Percentiles rank a stretch among this genome's conserved stretches.
phyloP scores from a whole-genome alignment of 2,329 filamentous ascomycete genomes.

The Pyricularia sp. region DNA sequence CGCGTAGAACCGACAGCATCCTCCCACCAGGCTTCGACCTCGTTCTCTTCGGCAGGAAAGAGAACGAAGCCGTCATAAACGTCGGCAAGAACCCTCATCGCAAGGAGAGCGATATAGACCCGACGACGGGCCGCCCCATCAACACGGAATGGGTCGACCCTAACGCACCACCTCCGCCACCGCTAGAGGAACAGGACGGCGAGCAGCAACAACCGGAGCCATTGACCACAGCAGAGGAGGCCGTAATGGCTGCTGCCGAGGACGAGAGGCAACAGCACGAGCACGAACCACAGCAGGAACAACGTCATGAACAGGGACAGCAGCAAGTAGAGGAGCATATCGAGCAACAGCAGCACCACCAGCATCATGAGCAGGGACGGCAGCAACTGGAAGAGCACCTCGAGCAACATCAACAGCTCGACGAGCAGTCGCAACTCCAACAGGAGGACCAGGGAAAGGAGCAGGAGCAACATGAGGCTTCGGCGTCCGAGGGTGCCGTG shows the following conservation, averaged over 20 bases:
- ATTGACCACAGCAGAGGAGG: not conserved
- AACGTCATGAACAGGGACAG: not conserved
- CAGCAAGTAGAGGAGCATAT: not conserved
- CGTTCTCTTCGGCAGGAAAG: constrained; percentile 37
- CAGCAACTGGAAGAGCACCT: not conserved
- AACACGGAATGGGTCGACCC: not conserved
- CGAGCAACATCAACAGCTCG: not conserved
- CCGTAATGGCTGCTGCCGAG: not conserved
- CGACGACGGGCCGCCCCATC: not conserved
- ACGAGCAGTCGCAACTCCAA: not conserved
- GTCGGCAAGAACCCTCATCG: constrained; percentile 36
- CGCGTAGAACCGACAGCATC: constrained; percentile 22
- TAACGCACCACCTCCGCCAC: not conserved
- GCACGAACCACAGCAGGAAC: not conserved
- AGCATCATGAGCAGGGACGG: not conserved
- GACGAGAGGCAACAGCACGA: not conserved
- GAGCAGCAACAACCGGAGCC: not conserved
- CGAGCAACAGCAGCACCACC: not conserved
- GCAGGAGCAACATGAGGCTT: not conserved
- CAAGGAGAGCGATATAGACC: constrained; percentile 30
- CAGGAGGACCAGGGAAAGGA: not conserved
- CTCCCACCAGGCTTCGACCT: constrained; percentile 36
- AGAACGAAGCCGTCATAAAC: constrained; percentile 25
- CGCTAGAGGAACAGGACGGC: not conserved
- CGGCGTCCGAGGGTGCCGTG: not conserved